Percentiles rank a stretch among this genome's conserved stretches.
Conservation (phyloP, 192 early-diverging fungal species). For the Phycomyces nitens region DNA sequence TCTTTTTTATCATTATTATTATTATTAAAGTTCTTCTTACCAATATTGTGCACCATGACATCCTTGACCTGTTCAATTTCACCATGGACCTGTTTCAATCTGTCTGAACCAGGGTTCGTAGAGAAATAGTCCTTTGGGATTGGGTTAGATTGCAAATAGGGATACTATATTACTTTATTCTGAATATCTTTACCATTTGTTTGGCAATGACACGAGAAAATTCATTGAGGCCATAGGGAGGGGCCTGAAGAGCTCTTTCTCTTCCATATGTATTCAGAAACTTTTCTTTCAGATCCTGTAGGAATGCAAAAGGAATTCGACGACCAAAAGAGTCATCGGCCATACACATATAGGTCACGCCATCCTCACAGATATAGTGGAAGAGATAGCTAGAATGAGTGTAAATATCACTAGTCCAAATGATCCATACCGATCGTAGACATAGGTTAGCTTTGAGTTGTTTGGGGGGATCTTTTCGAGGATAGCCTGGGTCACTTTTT, state of each 20-base stretch:
- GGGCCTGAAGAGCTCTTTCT: slow-evolving; percentile 49
- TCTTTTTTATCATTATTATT: too few species aligned
- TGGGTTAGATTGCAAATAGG: too few species aligned
- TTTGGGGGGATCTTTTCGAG: slow-evolving; percentile 87
- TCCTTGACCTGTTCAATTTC: slow-evolving; percentile 93
- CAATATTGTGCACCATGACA: slow-evolving; percentile 94
- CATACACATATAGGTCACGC: slow-evolving; percentile 85
- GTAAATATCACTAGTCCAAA: slow-evolving; percentile 6
- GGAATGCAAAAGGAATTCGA: slow-evolving; percentile 84
- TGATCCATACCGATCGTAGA: slow-evolving; percentile 71
- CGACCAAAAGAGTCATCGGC: slow-evolving; percentile 70
- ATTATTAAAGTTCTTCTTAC: too few species aligned
- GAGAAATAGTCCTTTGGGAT: slow-evolving; percentile 64
- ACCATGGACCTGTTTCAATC: slow-evolving; percentile 76
- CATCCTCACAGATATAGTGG: slow-evolving; percentile 81
- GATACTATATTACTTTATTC: too few species aligned
- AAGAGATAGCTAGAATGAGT: slow-evolving; percentile 75
- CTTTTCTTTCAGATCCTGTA: slow-evolving; percentile 72
- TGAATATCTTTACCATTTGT: slow-evolving; percentile 76
- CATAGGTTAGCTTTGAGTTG: slow-evolving; percentile 89
- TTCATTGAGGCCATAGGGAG: slow-evolving; percentile 76
- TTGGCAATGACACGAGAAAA: slow-evolving; percentile 77
- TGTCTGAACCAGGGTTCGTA: slow-evolving; percentile 66
- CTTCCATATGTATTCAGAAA: slow-evolving; percentile 59
- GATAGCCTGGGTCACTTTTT: slow-evolving; percentile 75